These are phyloP conservation scores for Boletus eberwhitei DNA, from an alignment of 768 basidiomycete genomes.

Conservation along the genomic window DNA sequence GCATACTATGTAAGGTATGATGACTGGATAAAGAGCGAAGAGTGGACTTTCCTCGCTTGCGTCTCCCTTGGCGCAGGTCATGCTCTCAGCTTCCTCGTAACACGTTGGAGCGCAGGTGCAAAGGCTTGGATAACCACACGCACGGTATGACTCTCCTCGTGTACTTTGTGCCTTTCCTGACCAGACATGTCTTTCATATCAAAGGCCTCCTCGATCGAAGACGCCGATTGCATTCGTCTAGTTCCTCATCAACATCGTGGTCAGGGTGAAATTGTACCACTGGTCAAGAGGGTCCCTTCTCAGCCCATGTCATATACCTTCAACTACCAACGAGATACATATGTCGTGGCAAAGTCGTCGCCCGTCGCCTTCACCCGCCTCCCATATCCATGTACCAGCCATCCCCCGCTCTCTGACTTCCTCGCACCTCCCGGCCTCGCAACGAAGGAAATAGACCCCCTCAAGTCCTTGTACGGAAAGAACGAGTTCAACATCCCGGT, in stretches of 20 bases:
- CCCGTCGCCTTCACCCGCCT: slow-evolving; percentile 71
- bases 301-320: slow-evolving; percentile 75
- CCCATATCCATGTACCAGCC: slow-evolving; percentile 79
- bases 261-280: slow-evolving; percentile 81
- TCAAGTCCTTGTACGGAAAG: slow-evolving; percentile 73
- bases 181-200: neutral
- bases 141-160: slow-evolving; percentile 43
- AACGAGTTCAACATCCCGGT: slow-evolving; percentile 98
- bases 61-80: slow-evolving; percentile 82
- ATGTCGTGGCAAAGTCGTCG: slow-evolving; percentile 58
- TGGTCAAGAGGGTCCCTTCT: slow-evolving; percentile 57
- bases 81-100: slow-evolving; percentile 88
- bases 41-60: slow-evolving; percentile 96
- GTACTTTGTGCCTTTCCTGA: neutral
- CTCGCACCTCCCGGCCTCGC: slow-evolving; percentile 55
- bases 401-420: slow-evolving; percentile 68
- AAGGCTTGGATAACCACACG: slow-evolving; percentile 78
- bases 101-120: slow-evolving; percentile 82
- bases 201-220: slow-evolving; percentile 59
- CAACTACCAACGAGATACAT: slow-evolving; percentile 93
- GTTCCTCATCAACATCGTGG: slow-evolving; percentile 80
- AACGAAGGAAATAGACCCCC: slow-evolving; percentile 42
- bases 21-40: slow-evolving; percentile 86
- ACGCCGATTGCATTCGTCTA: slow-evolving; percentile 80
- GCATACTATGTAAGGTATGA: slow-evolving; percentile 92